Base-by-base conservation (phyloP, 2,329 filamentous ascomycete species). In the Phaeosphaeria sp. region DNA sequence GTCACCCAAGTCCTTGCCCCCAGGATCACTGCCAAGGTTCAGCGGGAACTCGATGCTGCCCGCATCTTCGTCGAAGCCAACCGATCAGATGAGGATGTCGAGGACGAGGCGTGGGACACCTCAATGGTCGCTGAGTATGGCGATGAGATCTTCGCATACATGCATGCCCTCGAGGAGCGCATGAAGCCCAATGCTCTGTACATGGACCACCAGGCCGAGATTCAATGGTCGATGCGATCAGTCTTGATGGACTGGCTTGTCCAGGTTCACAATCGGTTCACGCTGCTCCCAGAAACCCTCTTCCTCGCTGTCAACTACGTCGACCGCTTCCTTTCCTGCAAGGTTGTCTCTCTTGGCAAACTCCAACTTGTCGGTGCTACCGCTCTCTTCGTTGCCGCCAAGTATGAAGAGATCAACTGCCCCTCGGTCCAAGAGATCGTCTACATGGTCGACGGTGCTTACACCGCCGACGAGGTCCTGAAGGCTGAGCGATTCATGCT, bases 401-500 rank as follows among this genome's bases (percentile, higher is more conserved):
- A 99, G 80, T 99, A 97, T 74, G 95, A 99, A 78, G 95, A 99
- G 81, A 97, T 99, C 82, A 96, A 97, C 79, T 97, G 93, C 77
- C 95, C 93, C 22, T 97, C 94, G 0, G 88, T 99, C 21, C 87
- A 91, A 60, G 95, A 99, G 82, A 96, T 99, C 71, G 91, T 97
- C 59, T 98, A 94, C 82, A 98, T 99, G 94, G 95, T 99, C 42
- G 95, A 99, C 74, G 87, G 89, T 44, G 93, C 92, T 54, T 99
- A 97, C 79, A 91, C 86, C 2, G 85, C 87, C 17, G 93, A 97
- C 56, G 95, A 98, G 80, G 94, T 99, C 56, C 86, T 98, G 65
- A 97, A 98, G 81, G 95, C 95, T 0, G 95, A 99, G 80, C 89
- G 93, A 13, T 98, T 97, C 82, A 99, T 99, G 93, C 86, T 99